Evolutionary conservation across 129 eudicot genomes (phyloP).

Genomic region (Pseudognaphalium luteoalbum): DNA sequence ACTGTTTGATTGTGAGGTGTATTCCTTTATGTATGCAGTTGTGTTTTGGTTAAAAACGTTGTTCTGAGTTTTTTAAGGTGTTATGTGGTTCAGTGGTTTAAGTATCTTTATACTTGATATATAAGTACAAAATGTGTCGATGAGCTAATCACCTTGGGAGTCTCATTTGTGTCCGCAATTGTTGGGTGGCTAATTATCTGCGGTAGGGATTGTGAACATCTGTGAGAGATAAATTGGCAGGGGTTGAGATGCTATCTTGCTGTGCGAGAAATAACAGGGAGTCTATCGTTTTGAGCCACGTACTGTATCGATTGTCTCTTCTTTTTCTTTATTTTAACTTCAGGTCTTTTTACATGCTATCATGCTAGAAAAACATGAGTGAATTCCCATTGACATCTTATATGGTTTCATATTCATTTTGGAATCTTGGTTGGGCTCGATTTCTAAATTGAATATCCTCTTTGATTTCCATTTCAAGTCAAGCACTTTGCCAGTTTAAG

Average conservation of each 20-base stretch:
- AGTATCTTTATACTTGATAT: background rate
- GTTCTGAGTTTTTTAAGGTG: background rate
- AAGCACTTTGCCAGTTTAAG: background rate
- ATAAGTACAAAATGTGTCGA: background rate
- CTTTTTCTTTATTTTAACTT: too few species aligned
- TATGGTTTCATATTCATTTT: background rate
- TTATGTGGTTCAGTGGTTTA: background rate
- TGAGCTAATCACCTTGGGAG: background rate
- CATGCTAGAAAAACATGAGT: background rate
- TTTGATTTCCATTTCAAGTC: background rate
- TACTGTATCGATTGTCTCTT: background rate
- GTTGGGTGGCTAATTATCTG: background rate
- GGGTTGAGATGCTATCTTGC: background rate
- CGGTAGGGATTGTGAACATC: background rate
- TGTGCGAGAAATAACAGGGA: background rate
- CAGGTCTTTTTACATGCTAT: background rate
- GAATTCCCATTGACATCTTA: background rate
- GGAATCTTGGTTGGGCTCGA: background rate
- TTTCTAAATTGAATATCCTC: background rate
- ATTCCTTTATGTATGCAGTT: slow-evolving; percentile 6
- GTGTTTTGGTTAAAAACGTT: background rate
- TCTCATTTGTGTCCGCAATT: background rate
- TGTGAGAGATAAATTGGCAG: background rate
- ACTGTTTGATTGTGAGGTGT: background rate
- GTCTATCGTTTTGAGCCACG: too few species aligned